A percentile compares a stretch with the other conserved stretches of the same genome.
Evolutionary conservation across 768 basidiomycete genomes (phyloP).

Genomic region (Lyophyllum atratum): DNA sequence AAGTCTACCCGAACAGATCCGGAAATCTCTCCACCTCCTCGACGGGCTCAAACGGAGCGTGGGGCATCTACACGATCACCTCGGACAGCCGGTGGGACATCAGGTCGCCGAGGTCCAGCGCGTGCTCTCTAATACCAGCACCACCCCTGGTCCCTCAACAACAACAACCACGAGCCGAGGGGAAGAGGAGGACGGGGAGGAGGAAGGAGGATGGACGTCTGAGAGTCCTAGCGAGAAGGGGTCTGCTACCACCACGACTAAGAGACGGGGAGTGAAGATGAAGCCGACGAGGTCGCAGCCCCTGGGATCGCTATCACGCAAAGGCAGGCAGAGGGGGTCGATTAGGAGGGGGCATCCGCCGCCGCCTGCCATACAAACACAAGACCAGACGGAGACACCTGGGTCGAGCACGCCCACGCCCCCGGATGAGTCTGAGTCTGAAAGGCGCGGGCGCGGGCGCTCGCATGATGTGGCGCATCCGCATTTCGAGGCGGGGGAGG

Average conservation of each 20-base stretch:
- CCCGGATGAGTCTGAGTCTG: too few relatives aligned
- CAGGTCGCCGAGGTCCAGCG: conserved; percentile 14
- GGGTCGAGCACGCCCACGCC: too few relatives aligned
- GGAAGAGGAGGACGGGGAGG: conserved; percentile 45
- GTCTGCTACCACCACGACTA: not conserved
- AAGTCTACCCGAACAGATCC: conserved; percentile 11
- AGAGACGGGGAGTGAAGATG: conserved; percentile 15
- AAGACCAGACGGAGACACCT: not conserved
- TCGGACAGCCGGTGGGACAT: not conserved
- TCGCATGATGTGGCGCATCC: too few relatives aligned
- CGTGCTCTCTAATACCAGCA: not conserved
- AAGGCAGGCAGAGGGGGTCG: conserved; percentile 14
- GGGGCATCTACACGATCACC: conserved; percentile 6
- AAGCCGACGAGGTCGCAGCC: conserved; percentile 6
- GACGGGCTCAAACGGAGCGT: conserved; percentile 10
- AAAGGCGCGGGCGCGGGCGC: too few relatives aligned
- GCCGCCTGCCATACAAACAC: conserved; percentile 1
- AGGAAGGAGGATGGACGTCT: conserved; percentile 68
- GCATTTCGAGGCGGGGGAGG: too few relatives aligned
- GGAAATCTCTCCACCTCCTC: conserved; percentile 12
- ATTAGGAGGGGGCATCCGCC: conserved; percentile 9
- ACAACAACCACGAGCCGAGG: too few relatives aligned
- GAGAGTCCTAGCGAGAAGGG: conserved; percentile 31
- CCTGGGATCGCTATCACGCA: conserved; percentile 7
- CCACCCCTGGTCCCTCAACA: conserved; percentile 1